A percentile compares a stretch with the other conserved stretches of the same genome.
Evolutionary conservation across 73 alveolate species (phyloP).

Genomic region (Strombidium stylifer): DNA sequence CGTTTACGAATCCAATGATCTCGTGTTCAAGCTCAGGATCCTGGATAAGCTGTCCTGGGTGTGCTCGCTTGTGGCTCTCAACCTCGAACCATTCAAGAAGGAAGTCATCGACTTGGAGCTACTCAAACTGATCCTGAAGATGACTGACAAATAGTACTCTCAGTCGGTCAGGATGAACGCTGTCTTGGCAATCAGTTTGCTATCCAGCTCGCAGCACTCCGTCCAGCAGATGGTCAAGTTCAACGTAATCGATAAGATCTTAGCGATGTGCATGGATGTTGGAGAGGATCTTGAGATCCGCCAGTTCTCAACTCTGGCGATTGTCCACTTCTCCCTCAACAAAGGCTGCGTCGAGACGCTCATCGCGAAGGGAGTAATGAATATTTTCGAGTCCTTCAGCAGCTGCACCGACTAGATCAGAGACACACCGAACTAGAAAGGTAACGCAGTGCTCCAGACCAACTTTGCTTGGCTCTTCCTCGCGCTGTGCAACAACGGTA

Average conservation of each 20-base stretch:
- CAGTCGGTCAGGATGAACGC: constrained; percentile 48
- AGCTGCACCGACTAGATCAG: no score
- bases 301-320: constrained; percentile 44
- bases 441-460: constrained; percentile 40
- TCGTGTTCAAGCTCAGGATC: no score
- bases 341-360: constrained; percentile 37
- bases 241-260: constrained; percentile 59
- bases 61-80: no score
- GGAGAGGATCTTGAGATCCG: constrained; percentile 43
- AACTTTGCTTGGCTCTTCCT: constrained; percentile 65
- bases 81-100: no score
- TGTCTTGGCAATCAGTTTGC: constrained; percentile 56
- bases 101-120: constrained; percentile 34
- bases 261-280: constrained; percentile 56
- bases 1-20: no score
- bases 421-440: no score
- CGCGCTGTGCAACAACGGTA: constrained; percentile 63
- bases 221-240: constrained; percentile 48
- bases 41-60: no score
- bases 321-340: constrained; percentile 63
- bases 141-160: constrained; percentile 18
- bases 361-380: constrained; percentile 64
- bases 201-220: constrained; percentile 50
- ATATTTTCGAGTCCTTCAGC: constrained; percentile 51
- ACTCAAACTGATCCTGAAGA: constrained; percentile 41